A percentile compares a stretch with the other conserved stretches of the same genome.
Evolutionary conservation across 331 rosid genomes (phyloP).

Genomic region (Prunus yedoensis): DNA sequence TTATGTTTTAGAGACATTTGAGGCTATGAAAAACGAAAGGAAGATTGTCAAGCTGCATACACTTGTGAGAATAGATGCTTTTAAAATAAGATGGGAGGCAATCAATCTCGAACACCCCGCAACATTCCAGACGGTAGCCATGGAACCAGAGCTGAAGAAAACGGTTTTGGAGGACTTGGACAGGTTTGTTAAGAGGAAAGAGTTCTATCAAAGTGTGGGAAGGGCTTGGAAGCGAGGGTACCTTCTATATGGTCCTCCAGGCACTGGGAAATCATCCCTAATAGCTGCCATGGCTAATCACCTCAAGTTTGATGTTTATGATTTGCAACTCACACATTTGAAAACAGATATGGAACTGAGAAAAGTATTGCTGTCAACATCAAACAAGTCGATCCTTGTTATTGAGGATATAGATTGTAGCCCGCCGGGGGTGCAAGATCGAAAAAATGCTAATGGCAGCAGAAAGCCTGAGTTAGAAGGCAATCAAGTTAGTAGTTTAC

Average conservation of each 20-base stretch:
- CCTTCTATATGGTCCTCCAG: slow-evolving; percentile 42
- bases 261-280: slow-evolving; percentile 43
- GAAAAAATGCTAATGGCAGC: not conserved
- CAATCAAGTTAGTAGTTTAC: slow-evolving; percentile 3
- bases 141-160: slow-evolving; percentile 32
- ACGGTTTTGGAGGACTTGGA: slow-evolving; percentile 41
- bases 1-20: slow-evolving; percentile 20
- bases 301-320: slow-evolving; percentile 42
- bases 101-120: slow-evolving; percentile 28
- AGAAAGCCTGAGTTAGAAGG: not conserved
- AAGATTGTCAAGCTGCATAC: slow-evolving; percentile 34
- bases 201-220: slow-evolving; percentile 31
- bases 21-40: slow-evolving; percentile 20
- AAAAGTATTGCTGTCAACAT: slow-evolving; percentile 19
- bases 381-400: slow-evolving; percentile 34
- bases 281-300: slow-evolving; percentile 47
- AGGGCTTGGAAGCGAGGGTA: slow-evolving; percentile 49
- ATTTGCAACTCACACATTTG: slow-evolving; percentile 34
- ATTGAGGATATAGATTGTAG: slow-evolving; percentile 39
- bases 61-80: not conserved
- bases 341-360: slow-evolving; percentile 19
- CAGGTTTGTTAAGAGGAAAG: slow-evolving; percentile 30
- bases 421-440: slow-evolving; percentile 3
- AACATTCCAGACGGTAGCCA: slow-evolving; percentile 33
- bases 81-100: slow-evolving; percentile 17